Evolutionary conservation across 441 rosid genomes (phyloP).

Genomic region (Syzygium syzygioides): DNA sequence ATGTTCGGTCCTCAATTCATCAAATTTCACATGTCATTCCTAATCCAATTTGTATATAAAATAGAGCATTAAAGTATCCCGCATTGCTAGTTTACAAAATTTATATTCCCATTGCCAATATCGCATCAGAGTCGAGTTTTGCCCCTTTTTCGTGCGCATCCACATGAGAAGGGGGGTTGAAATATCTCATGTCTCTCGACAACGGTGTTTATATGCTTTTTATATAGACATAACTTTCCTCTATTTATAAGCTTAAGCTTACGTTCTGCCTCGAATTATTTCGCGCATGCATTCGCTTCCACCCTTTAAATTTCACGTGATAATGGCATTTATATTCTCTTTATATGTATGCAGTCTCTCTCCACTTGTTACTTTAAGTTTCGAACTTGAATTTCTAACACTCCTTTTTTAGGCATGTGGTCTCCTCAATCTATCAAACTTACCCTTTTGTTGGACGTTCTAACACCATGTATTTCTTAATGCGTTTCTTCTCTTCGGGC

Average conservation of each 20-base stretch:
- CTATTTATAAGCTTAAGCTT: no score
- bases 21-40: background rate
- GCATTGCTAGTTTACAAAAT: rapidly evolving
- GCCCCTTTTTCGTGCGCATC: rapidly evolving
- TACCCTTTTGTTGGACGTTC: background rate
- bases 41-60: no score
- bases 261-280: no score
- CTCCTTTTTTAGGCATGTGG: background rate
- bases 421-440: background rate
- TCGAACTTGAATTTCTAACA: no score
- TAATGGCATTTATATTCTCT: rapidly evolving
- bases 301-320: no score
- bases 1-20: background rate
- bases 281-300: no score
- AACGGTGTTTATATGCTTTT: rapidly evolving
- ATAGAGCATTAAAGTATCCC: no score
- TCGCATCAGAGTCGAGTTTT: rapidly evolving
- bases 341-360: rapidly evolving
- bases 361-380: rapidly evolving
- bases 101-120: no score
- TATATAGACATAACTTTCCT: no score
- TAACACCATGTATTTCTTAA: background rate
- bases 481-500: no score
- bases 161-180: background rate
- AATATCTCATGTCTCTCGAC: no score